Base-by-base conservation (phyloP, 805 yeast species). In the Vanderwaltozyma verrucispora region DNA sequence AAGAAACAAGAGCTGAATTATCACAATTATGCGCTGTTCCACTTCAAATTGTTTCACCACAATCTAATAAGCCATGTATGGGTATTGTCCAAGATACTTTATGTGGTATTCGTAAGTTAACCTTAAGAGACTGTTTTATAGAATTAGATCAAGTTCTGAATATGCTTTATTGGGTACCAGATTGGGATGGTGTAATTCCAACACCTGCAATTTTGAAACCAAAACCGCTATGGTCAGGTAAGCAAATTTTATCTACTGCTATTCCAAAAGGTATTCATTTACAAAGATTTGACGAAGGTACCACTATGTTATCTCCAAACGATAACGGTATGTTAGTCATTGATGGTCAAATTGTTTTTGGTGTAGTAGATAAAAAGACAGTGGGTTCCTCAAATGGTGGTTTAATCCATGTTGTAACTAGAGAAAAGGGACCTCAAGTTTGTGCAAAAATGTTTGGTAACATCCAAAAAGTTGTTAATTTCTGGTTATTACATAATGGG, bases 381-480 rank as follows among this genome's bases (percentile, higher is more conserved):
- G 96, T 92, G 28, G 99, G 99, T 63, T 89, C 97, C 2, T 85
- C 97, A 11, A 92, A 89, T 40, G 98, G 98, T 64, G 99, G 98
- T 59, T 73, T 92, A 49, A 88, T 92, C 45, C 98, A 92, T 62
- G 88, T 95, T 14, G 95, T 92, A 26, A 84, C 94, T 78, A 77
- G 97, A 64, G 98, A 94, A 65, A 92, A 92, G 66, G 98, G 98
- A 6, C 88, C 96, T 10, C 68, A 75, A 44, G 75, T 79, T 4
- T 86, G 96, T 69, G 92, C 96, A 9, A 80, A 76, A 51, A 72
- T 92, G 54, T 88, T 92, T 55, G 86, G 96, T 58, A 82, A 84
- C 49, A 75, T 89, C 43, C 99, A 92, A 63, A 89, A 87, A 56
- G 94, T 92, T 41, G 96, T 88, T 29, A 92, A 92, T 63, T 92